Evolutionary conservation across 192 early-diverging fungal genomes (phyloP).

Genomic region (Coemansia sp.): DNA sequence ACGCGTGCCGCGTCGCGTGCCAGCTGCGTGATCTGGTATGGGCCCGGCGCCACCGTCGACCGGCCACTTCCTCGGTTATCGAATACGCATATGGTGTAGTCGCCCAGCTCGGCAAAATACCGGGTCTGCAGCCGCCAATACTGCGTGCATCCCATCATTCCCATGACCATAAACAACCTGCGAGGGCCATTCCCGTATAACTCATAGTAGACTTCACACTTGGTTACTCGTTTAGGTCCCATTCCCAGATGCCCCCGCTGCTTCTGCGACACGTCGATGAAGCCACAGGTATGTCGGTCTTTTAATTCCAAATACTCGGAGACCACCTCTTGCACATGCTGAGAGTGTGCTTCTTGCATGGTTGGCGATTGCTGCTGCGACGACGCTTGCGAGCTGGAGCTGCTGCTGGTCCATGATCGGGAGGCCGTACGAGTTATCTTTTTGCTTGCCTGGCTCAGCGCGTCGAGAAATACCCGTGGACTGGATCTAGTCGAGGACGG

Average conservation of each 20-base stretch:
- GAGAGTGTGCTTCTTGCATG: neutral
- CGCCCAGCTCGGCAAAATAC: conserved; percentile 62
- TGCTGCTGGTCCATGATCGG: neutral
- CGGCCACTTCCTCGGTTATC: conserved; percentile 83
- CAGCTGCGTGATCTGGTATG: conserved; percentile 68
- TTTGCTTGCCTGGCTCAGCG: neutral
- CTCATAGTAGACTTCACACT: conserved; percentile 69
- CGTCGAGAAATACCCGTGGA: neutral
- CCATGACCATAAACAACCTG: conserved; percentile 75
- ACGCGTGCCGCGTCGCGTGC: conserved; percentile 69
- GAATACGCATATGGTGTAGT: conserved; percentile 73
- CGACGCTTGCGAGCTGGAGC: neutral
- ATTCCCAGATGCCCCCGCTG: conserved; percentile 8
- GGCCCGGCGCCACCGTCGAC: conserved; percentile 26
- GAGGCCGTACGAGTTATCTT: neutral
- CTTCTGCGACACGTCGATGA: conserved; percentile 15
- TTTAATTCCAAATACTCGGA: conserved; percentile 23
- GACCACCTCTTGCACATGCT: conserved; percentile 6
- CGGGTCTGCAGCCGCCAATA: conserved; percentile 59
- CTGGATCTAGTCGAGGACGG: neutral
- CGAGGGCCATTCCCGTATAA: conserved; percentile 69
- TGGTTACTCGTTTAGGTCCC: conserved; percentile 7
- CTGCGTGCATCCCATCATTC: conserved; percentile 44
- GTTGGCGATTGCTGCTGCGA: neutral
- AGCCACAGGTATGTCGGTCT: conserved; percentile 19